Conservation (phyloP, 108 stramenopile genomes). For the Cyclotella baltica region DNA sequence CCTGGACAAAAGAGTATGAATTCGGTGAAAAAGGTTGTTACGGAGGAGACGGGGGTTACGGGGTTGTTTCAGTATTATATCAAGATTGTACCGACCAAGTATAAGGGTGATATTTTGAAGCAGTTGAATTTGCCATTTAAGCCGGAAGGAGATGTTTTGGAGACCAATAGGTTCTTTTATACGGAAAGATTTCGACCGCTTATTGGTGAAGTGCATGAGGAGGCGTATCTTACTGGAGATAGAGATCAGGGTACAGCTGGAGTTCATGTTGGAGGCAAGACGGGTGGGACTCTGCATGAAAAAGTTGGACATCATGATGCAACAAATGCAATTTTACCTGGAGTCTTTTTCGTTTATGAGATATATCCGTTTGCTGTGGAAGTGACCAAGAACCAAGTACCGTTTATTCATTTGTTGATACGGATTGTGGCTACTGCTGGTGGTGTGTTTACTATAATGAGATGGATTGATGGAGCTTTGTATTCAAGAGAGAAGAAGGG, state of each 20-base stretch:
- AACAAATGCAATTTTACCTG: constrained; percentile 89
- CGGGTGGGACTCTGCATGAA: constrained; percentile 62
- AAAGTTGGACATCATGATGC: constrained; percentile 76
- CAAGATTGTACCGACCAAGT: constrained; percentile 93
- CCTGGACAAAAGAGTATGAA: constrained; percentile 64
- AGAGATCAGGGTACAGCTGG: constrained; percentile 54
- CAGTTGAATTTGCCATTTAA: constrained; percentile 12
- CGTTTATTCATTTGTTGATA: constrained; percentile 90
- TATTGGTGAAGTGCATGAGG: constrained; percentile 71
- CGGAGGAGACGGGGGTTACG: constrained; percentile 76
- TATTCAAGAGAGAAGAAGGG: constrained; percentile 55
- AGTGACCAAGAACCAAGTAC: constrained; percentile 69
- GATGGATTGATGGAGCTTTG: constrained; percentile 74
- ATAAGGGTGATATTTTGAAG: constrained; percentile 59
- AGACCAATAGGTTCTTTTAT: constrained; percentile 88
- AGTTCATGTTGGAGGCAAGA: constrained; percentile 58
- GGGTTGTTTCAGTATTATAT: constrained; percentile 97
- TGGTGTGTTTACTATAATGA: constrained; percentile 90
- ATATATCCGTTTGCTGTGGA: constrained; percentile 97
- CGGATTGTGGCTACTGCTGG: constrained; percentile 95
- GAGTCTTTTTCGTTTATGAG: constrained; percentile 98
- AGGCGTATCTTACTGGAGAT: constrained; percentile 45
- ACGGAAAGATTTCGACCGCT: constrained; percentile 92
- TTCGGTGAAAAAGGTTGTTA: constrained; percentile 76
- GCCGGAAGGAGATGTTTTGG: constrained; percentile 35